Conservation (phyloP, 2,329 filamentous ascomycete genomes). For the Aspergillus oerlinghausenensis region DNA sequence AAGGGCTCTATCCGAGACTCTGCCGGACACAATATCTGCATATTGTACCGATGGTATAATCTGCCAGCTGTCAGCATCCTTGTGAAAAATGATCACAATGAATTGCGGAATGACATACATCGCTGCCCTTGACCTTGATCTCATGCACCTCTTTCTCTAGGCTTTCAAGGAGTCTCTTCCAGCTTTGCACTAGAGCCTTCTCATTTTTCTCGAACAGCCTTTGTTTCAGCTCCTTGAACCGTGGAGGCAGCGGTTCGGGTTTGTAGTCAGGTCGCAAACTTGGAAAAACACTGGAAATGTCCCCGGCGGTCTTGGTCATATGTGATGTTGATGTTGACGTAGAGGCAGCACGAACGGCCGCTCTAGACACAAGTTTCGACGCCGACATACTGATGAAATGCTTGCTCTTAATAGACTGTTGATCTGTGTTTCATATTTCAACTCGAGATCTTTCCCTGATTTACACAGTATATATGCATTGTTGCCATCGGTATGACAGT, state of each 20-base stretch:
- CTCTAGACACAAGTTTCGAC: constrained; percentile 26
- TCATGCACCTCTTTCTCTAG: constrained; percentile 38
- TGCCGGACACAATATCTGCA: constrained; percentile 35
- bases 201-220: constrained; percentile 37
- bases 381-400: constrained; percentile 20
- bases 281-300: constrained; percentile 48
- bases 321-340: constrained; percentile 27
- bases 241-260: constrained; percentile 37
- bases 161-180: constrained; percentile 38
- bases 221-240: constrained; percentile 40
- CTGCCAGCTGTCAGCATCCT: constrained; percentile 16
- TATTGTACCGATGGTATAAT: constrained; percentile 43
- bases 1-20: constrained; percentile 29
- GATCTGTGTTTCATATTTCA: neutral
- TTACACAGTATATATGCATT: constrained; percentile 18
- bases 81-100: neutral
- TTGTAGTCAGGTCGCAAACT: constrained; percentile 41
- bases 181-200: constrained; percentile 36
- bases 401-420: neutral
- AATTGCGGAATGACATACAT: constrained; percentile 25
- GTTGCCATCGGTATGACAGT: neutral
- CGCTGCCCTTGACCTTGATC: constrained; percentile 38
- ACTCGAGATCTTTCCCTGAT: neutral
- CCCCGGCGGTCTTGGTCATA: constrained; percentile 41
- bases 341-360: constrained; percentile 26